Evolutionary conservation across 2,329 filamentous ascomycete species (phyloP), one percentile per base, ranked within the genome.

Genomic region (Colletotrichum abscissum): DNA sequence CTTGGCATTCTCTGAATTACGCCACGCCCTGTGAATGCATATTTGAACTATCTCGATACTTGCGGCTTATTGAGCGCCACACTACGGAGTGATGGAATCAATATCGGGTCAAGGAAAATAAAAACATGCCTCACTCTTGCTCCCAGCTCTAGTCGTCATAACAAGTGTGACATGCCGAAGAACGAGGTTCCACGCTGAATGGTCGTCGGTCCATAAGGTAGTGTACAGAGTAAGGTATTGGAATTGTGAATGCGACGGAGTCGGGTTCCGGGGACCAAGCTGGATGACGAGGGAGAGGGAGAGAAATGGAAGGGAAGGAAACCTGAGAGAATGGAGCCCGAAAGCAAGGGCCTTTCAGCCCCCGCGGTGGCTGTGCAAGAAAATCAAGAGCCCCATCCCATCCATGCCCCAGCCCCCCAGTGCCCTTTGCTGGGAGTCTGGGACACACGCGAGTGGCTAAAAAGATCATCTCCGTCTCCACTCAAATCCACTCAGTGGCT

Each of bases 301-400:
- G 19, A 49, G 54, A 70, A 66, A 66, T 60, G 62, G 67, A 56
- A 73, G 66, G 70, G 67, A 68, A 72, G n/a, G 52, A 69, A 46
- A 67, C 70, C 70, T 69, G 69, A 72, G 30, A 28, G 52, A 65
- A 69, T 69, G 67, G 70, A 55, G 66, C 58, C 57, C 46, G 46
- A 67, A 69, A 59, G 30, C 62, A 64, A 49, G 58, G 58, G 26
- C 59, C 26, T 14, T 69, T 72, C 69, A 70, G 70, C 70, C 67
- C 70, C 70, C 67, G 55, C 67, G 35, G 71, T 73, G 71, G 71
- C 71, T 73, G 71, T 73, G 71, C 71, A 46, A 5, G 19, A 38
- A 19, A 38, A 38, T 33, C 49, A 56, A 70, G 67, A 66, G 59
- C 30, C 56, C 33, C 33, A 35, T 35, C 33, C 33, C 33, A 35